phyloP scores from a whole-genome alignment of 192 early-diverging fungal genomes.

The Physocladia obscura region DNA sequence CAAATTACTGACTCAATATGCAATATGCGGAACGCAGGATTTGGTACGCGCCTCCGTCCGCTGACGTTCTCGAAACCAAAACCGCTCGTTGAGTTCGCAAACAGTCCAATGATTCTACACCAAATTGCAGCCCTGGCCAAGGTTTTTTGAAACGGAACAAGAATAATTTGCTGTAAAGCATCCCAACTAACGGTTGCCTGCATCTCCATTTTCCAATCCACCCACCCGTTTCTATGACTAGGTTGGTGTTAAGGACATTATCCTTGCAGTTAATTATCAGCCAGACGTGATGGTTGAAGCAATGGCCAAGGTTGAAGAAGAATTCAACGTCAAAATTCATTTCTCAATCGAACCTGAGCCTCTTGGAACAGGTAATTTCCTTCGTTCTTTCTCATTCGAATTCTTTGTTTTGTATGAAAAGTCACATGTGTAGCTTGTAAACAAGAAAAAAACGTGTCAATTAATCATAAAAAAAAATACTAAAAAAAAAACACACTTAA shows the following conservation, averaged over 20 bases:
- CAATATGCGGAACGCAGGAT: too few species aligned
- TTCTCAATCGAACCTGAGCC: constrained; percentile 98
- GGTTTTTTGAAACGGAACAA: too few species aligned
- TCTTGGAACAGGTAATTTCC: constrained; percentile 72
- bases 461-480: not conserved
- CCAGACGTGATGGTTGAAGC: constrained; percentile 95
- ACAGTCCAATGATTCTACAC: constrained; percentile 98
- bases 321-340: constrained; percentile 87
- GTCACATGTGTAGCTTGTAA: not conserved
- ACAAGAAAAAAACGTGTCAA: too few species aligned
- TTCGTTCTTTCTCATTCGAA: not conserved
- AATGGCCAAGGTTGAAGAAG: constrained; percentile 88
- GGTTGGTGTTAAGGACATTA: constrained; percentile 97
- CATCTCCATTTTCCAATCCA: not conserved
- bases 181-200: too few species aligned
- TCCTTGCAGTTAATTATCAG: constrained; percentile 98
- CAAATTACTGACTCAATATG: too few species aligned
- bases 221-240: constrained; percentile 39
- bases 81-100: constrained; percentile 99
- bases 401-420: not conserved
- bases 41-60: constrained; percentile 96
- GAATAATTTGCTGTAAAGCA: too few species aligned
- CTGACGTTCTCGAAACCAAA: constrained; percentile 95
- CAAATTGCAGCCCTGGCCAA: constrained; percentile 96
- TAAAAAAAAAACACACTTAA: constrained; percentile 33